Conservation (phyloP, 2,329 filamentous ascomycete genomes). For the Gaeumannomyces tritici region DNA sequence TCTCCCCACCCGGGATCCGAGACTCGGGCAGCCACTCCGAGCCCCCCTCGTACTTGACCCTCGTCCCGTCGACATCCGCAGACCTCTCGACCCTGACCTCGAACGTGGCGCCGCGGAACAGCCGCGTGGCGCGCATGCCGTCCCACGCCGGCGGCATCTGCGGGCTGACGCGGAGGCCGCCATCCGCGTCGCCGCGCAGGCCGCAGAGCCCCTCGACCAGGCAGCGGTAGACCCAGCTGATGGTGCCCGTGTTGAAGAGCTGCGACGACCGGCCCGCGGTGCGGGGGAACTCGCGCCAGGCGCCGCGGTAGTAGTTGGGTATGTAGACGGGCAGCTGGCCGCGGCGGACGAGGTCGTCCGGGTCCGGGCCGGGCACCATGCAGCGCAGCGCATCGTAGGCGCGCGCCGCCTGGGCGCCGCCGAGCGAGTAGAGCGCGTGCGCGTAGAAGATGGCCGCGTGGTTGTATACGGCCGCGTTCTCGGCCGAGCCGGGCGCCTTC, state of each 20-base stretch:
- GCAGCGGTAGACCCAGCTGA: constrained; percentile 45
- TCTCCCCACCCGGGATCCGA: constrained; percentile 23
- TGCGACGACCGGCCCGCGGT: constrained; percentile 47
- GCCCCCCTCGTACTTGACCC: constrained; percentile 29
- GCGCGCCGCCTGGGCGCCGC: constrained; percentile 29
- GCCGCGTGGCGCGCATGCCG: constrained; percentile 32
- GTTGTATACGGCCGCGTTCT: constrained; percentile 50
- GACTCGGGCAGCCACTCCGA: constrained; percentile 24
- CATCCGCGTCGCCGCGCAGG: constrained; percentile 36
- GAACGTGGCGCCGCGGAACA: constrained; percentile 42
- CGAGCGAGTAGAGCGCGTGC: constrained; percentile 40
- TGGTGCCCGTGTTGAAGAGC: constrained; percentile 49
- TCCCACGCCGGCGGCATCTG: constrained; percentile 42
- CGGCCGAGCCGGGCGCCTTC: constrained; percentile 46
- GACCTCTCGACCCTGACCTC: constrained; percentile 30
- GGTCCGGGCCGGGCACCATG: constrained; percentile 42
- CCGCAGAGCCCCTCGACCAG: constrained; percentile 47
- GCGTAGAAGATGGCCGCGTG: constrained; percentile 46
- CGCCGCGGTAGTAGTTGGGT: constrained; percentile 49
- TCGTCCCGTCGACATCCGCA: constrained; percentile 26
- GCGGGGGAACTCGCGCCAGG: constrained; percentile 34
- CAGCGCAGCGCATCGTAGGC: constrained; percentile 40
- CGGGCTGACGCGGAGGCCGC: constrained; percentile 31
- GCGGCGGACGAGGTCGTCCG: constrained; percentile 39
- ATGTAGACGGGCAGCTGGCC: constrained; percentile 49